phyloP scores from a whole-genome alignment of 1,139 yeast species.

The Sugiyamaella castrensis region DNA sequence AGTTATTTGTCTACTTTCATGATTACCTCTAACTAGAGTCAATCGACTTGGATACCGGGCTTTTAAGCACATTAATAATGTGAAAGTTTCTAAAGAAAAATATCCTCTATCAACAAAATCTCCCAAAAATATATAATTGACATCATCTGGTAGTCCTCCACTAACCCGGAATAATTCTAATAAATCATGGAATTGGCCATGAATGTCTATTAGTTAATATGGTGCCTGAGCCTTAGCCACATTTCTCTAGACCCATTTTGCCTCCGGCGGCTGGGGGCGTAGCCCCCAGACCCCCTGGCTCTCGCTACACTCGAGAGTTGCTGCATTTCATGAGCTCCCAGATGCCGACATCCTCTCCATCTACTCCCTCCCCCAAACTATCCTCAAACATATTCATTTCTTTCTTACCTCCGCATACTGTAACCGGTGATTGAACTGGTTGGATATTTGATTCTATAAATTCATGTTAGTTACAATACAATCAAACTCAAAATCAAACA shows the following conservation, averaged over 20 bases:
- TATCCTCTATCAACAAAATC: slow-evolving; percentile 98
- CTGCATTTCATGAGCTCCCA: neutral
- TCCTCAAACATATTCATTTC: no score
- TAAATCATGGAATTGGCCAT: slow-evolving; percentile 95
- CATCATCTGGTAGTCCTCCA: slow-evolving; percentile 85
- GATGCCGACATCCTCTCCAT: slow-evolving; percentile 17
- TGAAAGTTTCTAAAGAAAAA: slow-evolving; percentile 88
- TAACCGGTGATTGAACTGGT: slow-evolving; percentile 96
- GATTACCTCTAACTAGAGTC: slow-evolving; percentile 90
- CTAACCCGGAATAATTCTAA: slow-evolving; percentile 86
- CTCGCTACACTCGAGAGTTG: neutral
- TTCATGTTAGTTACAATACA: slow-evolving; percentile 3
- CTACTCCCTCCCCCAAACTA: no score
- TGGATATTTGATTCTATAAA: slow-evolving; percentile 83
- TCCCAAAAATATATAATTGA: slow-evolving; percentile 81
- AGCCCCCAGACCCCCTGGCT: no score
- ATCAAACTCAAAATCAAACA: neutral
- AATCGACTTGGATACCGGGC: slow-evolving; percentile 78
- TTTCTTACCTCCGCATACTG: slow-evolving; percentile 70
- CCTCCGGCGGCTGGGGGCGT: neutral
- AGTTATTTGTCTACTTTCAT: slow-evolving; percentile 91
- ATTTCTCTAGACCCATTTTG: neutral
- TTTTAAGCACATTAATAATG: slow-evolving; percentile 84
- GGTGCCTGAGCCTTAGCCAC: no score
- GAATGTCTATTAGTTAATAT: slow-evolving; percentile 75